Percentiles rank a stretch among this genome's conserved stretches.
These are phyloP conservation scores for Funneliformis mosseae DNA, from an alignment of 192 early-diverging fungal species.

Conservation along the genomic window DNA sequence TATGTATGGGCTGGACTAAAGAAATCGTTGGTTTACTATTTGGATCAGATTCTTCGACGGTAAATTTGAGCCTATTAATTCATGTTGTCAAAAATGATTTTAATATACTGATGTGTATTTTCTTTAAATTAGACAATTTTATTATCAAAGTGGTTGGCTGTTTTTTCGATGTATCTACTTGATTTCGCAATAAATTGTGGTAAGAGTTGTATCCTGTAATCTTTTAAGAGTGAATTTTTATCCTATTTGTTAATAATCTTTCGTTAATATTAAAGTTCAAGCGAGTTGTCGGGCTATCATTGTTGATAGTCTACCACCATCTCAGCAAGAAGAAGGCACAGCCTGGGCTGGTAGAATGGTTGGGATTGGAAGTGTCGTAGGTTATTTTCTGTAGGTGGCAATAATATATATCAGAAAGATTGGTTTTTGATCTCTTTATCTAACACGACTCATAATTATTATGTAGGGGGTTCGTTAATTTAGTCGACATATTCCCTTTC, in stretches of 20 bases:
- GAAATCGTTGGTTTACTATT: slow-evolving; percentile 57
- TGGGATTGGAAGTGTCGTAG: slow-evolving; percentile 81
- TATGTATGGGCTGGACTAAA: slow-evolving; percentile 76
- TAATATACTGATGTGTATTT: slow-evolving; percentile 25
- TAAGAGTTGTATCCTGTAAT: slow-evolving; percentile 27
- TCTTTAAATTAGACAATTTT: slow-evolving; percentile 34
- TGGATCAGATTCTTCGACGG: slow-evolving; percentile 36
- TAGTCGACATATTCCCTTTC: slow-evolving; percentile 66
- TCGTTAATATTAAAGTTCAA: slow-evolving; percentile 58
- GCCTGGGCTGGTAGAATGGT: slow-evolving; percentile 89
- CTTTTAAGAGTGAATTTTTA: neutral
- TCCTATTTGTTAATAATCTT: neutral
- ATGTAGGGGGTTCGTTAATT: slow-evolving; percentile 74
- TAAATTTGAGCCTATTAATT: neutral
- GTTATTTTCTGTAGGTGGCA: slow-evolving; percentile 73
- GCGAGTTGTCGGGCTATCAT: slow-evolving; percentile 84
- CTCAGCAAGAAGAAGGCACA: slow-evolving; percentile 83
- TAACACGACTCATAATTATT: neutral
- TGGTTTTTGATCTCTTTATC: neutral
- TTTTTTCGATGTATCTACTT: slow-evolving; percentile 81
- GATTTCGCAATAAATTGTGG: slow-evolving; percentile 93
- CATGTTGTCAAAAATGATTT: neutral
- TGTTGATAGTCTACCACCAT: slow-evolving; percentile 77
- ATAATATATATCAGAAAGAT: too few relatives aligned
- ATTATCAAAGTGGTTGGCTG: slow-evolving; percentile 66